Evolutionary conservation across 164 flowering plant genomes (phyloP).

Genomic region (Dillenia suffruticosa): DNA sequence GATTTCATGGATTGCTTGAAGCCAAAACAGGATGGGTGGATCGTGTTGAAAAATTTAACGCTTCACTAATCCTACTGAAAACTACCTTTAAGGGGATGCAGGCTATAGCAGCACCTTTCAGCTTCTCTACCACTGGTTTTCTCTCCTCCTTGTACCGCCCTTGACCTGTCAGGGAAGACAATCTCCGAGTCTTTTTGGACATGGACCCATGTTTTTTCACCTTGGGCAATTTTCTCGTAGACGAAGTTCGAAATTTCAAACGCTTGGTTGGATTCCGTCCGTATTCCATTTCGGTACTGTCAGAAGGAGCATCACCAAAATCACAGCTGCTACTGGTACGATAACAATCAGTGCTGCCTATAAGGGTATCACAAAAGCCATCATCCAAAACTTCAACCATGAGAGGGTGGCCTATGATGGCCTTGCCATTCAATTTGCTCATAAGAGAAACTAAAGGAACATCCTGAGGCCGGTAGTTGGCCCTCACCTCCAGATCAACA

Average conservation of each 20-base stretch:
- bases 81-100: constrained; percentile 82
- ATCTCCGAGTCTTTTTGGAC: constrained; percentile 62
- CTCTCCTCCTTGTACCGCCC: constrained; percentile 24
- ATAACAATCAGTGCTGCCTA: constrained; percentile 15
- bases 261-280: constrained; percentile 17
- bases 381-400: constrained; percentile 55
- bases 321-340: constrained; percentile 16
- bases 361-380: constrained; percentile 35
- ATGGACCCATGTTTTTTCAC: constrained; percentile 29
- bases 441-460: constrained; percentile 80
- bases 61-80: constrained; percentile 81
- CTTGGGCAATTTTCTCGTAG: constrained; percentile 33
- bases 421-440: constrained; percentile 77
- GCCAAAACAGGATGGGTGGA: constrained; percentile 17
- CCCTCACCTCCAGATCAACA: constrained; percentile 56
- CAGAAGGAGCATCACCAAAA: constrained; percentile 11
- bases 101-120: constrained; percentile 42
- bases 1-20: constrained; percentile 10
- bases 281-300: constrained; percentile 9
- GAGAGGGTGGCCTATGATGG: constrained; percentile 80
- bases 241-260: constrained; percentile 5
- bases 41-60: constrained; percentile 42
- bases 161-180: constrained; percentile 57
- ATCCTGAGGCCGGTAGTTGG: constrained; percentile 47
- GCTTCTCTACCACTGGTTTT: constrained; percentile 37